Base-by-base conservation (phyloP, 1,284 basidiomycete species). In the Tylopilus orsonianus region DNA sequence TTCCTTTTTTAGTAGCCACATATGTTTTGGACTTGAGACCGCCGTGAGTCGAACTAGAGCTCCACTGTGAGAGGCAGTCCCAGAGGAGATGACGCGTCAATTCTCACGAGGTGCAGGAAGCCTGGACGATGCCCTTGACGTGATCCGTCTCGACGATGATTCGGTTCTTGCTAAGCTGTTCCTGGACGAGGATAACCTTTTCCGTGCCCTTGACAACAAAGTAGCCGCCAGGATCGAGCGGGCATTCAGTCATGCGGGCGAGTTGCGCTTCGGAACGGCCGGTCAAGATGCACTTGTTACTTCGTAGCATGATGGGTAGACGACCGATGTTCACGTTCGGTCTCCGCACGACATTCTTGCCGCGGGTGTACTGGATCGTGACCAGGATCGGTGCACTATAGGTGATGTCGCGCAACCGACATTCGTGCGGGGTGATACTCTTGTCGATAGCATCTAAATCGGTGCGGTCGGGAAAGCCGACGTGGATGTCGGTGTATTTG, bases 161-260 rank as follows among this genome's bases (percentile, higher is more conserved):
- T 50, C 97, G 84, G 71, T 99, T 99, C 77, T 99, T 99, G 77
- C 92, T 95, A 61, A 99, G 74, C 72, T 99, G 97, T 69, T 99
- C 97, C 69, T 99, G 97, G 2, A 99, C 96, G 50, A 99, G 78
- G 57, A 99, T 99, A 61, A 99, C 97, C 75, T 99, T 99, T 71
- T 99, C 97, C 16, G 97, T 99, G 12, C 97, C 97, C 69, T 97
- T 98, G 44, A 99, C 96, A 49, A 99, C 90, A 71, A 99, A 99
- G 70, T 99, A 99, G 7, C 97, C 97, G 18, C 97, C 97, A 3
- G 97, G 97, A 72, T 99, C 97, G 50, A 99, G 75, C 0, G 97
- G 97, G 66, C 97, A 99, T 70, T 99, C 97, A 26, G 83, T 87
- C 91, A 98, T 95, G 41, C 82, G 78, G 18, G 94, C 95, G 14